These are phyloP conservation scores for Lactarius tabidus DNA, from an alignment of 768 basidiomycete genomes.

Conservation along the genomic window DNA sequence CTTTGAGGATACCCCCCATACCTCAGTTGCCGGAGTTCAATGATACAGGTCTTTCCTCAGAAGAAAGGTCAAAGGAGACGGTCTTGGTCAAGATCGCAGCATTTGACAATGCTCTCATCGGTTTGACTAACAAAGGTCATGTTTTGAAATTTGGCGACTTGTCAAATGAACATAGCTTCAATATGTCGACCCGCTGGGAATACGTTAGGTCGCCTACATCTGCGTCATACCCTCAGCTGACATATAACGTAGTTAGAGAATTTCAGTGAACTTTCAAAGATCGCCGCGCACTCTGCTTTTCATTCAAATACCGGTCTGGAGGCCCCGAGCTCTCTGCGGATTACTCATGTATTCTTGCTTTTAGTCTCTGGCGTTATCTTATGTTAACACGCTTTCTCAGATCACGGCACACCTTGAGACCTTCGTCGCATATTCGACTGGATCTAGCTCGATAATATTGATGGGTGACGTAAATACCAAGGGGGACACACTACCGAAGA, in stretches of 20 bases:
- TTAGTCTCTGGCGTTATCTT: neutral
- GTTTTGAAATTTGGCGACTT: conserved; percentile 61
- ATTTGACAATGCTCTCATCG: conserved; percentile 67
- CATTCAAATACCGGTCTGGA: conserved; percentile 29
- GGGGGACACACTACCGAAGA: conserved; percentile 44
- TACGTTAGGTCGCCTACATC: conserved; percentile 50
- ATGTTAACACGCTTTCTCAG: conserved; percentile 38
- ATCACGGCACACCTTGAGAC: conserved; percentile 81
- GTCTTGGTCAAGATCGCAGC: conserved; percentile 79
- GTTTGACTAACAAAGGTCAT: conserved; percentile 75
- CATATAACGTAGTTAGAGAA: conserved; percentile 52
- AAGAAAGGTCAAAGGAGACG: conserved; percentile 31
- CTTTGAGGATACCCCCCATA: conserved; percentile 54
- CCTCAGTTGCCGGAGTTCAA: conserved; percentile 55
- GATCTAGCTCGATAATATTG: conserved; percentile 64
- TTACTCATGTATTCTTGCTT: conserved; percentile 63
- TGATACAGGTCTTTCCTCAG: conserved; percentile 29
- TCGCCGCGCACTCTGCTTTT: conserved; percentile 47
- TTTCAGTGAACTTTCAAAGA: conserved; percentile 59
- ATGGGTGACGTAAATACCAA: conserved; percentile 55
- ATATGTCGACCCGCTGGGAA: conserved; percentile 50
- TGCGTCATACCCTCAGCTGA: conserved; percentile 4
- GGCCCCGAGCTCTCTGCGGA: conserved; percentile 48
- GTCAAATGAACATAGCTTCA: conserved; percentile 37
- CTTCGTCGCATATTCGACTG: conserved; percentile 80